Evolutionary conservation across 2,329 filamentous ascomycete species (phyloP).

Genomic region (Monilinia fructicola): DNA sequence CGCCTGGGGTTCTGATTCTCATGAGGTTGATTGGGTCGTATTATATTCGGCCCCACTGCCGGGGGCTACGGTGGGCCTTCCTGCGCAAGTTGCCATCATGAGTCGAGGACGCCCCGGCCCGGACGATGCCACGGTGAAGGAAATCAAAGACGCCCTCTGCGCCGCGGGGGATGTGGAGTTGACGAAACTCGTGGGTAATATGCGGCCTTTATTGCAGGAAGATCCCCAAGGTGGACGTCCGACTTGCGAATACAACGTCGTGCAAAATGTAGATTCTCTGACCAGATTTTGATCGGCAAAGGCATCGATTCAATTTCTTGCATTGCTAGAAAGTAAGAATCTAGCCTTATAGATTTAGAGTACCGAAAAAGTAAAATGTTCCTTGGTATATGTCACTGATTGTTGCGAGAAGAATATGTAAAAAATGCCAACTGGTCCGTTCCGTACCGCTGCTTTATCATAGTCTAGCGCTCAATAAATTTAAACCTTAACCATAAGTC

Average conservation of each 20-base stretch:
- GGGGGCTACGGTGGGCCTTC: slow-evolving; percentile 13
- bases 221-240: background rate
- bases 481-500: too few relatives aligned
- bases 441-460: too few relatives aligned
- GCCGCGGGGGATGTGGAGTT: background rate
- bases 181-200: slow-evolving; percentile 6
- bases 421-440: too few relatives aligned
- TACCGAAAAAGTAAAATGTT: too few relatives aligned
- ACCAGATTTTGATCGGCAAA: slow-evolving; percentile 5
- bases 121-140: background rate
- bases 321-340: too few relatives aligned
- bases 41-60: slow-evolving; percentile 19
- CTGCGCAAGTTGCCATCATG: slow-evolving; percentile 19
- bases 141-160: slow-evolving; percentile 2
- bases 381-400: too few relatives aligned
- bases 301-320: too few relatives aligned
- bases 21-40: background rate
- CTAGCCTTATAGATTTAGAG: too few relatives aligned
- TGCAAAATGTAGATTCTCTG: slow-evolving; percentile 21
- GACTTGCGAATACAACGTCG: slow-evolving; percentile 17
- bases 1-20: slow-evolving; percentile 6
- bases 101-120: slow-evolving; percentile 10
- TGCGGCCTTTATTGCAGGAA: slow-evolving; percentile 14
- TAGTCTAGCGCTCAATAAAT: too few relatives aligned
- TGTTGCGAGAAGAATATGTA: too few relatives aligned